Evolutionary conservation across 1,284 basidiomycete genomes (phyloP).

Genomic region (Flammula alnicola): DNA sequence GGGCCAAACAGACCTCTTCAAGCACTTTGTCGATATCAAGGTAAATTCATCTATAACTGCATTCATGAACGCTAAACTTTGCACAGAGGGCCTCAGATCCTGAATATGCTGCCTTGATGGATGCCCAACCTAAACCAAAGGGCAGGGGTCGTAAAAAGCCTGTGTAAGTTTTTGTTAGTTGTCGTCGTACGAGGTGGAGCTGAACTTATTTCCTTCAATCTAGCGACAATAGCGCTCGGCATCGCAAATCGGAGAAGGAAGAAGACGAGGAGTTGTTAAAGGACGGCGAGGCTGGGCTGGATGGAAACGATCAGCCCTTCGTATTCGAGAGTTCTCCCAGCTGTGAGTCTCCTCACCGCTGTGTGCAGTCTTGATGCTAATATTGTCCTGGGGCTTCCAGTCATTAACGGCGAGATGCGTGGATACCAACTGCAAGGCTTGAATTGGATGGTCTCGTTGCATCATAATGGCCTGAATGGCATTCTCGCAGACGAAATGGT

Average conservation of each 20-base stretch:
- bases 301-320: constrained; percentile 84
- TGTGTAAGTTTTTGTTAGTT: constrained; percentile 49
- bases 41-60: constrained; percentile 39
- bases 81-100: constrained; percentile 87
- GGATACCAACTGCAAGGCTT: constrained; percentile 96
- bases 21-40: constrained; percentile 96
- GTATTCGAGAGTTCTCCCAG: constrained; percentile 92
- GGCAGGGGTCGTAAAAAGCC: constrained; percentile 83
- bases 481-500: constrained; percentile 96
- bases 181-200: too few relatives aligned
- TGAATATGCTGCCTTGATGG: constrained; percentile 90
- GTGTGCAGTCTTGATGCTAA: constrained; percentile 7
- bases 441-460: constrained; percentile 95
- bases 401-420: constrained; percentile 90
- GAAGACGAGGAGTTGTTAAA: constrained; percentile 96
- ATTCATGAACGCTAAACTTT: constrained; percentile 2
- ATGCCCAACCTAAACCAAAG: constrained; percentile 81
- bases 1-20: constrained; percentile 95
- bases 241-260: constrained; percentile 97
- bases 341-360: constrained; percentile 53
- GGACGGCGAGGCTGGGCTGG: constrained; percentile 80
- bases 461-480: constrained; percentile 93
- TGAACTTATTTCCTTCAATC: constrained; percentile 4
- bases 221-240: constrained; percentile 78
- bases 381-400: constrained; percentile 42